Evolutionary conservation across 2,329 filamentous ascomycete genomes (phyloP), one percentile per base, ranked within the genome.

Genomic region (Colletotrichum australisinense): DNA sequence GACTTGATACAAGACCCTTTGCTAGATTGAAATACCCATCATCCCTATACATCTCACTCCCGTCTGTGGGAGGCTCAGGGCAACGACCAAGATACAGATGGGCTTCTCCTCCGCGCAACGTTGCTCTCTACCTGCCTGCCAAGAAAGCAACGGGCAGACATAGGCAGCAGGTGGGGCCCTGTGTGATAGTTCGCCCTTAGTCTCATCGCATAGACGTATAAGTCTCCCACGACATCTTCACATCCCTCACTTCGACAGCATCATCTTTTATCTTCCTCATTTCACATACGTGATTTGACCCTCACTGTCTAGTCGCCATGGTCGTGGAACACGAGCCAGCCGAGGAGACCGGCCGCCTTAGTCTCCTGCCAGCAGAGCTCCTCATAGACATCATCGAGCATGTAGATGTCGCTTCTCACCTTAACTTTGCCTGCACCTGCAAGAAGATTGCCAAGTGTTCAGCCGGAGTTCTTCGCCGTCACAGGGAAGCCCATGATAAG

Each of bases 341-440:
- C 19, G 16, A 58, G 55, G 55, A 16, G 14, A 19, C 26, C 32
- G 35, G 11, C 8, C n/a, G 5, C 28, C 30, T 73, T n/a, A 64
- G 65, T 24, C 58, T 22, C 2, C 66, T 73, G 12, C 32, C 70
- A 8, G 1, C 26, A 9, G 70, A 69, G 49, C 46, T 73, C 38
- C 22, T 73, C 32, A 30, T 63, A n/a, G 56, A 55, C 19, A 69
- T 73, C 60, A 58, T 66, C 19, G 60, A 63, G 14, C 28, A 62
- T 24, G 42, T 19, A 26, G 55, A 73, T 14, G 38, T 53, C 9
- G 30, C 62, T 12, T 53, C 65, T 4, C 49, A 38, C n/a, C n/a
- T 69, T 6, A 22, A 65, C 49, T 38, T 63, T 14, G 66, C 70
- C 24, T 66, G 42, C 32, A 56, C 66, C 4, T 62, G 55, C 22